These are phyloP conservation scores for Plasmodium fragile DNA, from an alignment of 169 alveolate species.

Conservation along the genomic window DNA sequence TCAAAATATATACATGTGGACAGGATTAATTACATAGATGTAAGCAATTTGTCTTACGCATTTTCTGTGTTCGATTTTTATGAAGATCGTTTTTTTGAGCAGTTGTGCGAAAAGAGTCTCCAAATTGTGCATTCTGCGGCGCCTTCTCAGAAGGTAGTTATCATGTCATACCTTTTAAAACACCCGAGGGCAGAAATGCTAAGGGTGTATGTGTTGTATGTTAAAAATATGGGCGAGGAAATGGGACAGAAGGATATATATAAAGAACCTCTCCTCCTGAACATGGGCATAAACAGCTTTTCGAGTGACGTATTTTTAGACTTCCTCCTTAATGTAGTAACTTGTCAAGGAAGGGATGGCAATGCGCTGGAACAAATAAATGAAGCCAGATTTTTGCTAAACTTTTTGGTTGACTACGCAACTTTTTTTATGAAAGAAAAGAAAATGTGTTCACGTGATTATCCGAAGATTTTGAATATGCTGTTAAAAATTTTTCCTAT, in stretches of 20 bases:
- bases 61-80: conserved; percentile 62
- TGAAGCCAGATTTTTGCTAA: conserved; percentile 14
- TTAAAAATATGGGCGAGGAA: conserved; percentile 22
- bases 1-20: conserved; percentile 40
- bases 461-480: conserved; percentile 58
- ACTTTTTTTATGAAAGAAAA: conserved; percentile 46
- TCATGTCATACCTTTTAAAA: conserved; percentile 62
- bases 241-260: conserved; percentile 31
- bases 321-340: conserved; percentile 8
- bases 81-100: conserved; percentile 39
- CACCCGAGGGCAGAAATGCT: conserved; percentile 34
- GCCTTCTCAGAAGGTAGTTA: conserved; percentile 51
- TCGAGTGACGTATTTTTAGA: conserved; percentile 39
- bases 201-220: conserved; percentile 24
- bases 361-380: neutral
- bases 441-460: conserved; percentile 55
- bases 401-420: conserved; percentile 27
- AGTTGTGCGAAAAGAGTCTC: conserved; percentile 25
- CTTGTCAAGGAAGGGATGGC: neutral
- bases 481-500: conserved; percentile 1
- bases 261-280: conserved; percentile 27
- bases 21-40: conserved; percentile 48
- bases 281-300: conserved; percentile 64
- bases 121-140: conserved; percentile 25
- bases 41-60: conserved; percentile 71